Evolutionary conservation across 208 protist species (phyloP), one percentile per base, ranked within the genome.

Genomic region (Novymonas esmeraldas): DNA sequence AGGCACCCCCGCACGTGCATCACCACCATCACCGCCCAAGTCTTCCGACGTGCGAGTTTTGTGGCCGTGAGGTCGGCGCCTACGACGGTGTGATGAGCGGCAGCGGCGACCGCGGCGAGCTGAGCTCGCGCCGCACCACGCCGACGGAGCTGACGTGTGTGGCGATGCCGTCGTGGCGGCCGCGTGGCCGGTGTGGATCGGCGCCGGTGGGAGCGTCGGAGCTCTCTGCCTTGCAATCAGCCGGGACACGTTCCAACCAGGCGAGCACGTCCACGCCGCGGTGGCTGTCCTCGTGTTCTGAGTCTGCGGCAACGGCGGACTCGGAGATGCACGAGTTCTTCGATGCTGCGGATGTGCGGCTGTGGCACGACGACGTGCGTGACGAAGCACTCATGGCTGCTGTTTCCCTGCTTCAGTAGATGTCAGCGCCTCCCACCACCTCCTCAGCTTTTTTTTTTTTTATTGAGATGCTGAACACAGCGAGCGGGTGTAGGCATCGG

Each of bases 331-430:
- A 14, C 54, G n/a, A 20, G 16, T 22, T 18, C 33, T 26, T 44
- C 29, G 26, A 28, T 14, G 14, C 26, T 22, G 20, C 28, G 11
- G 56, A 61, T 46, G 22, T 29, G 56, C 22, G 3, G 26, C 38
- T 24, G 54, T 44, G 13, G 33, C 28, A 16, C 5, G 22, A 61
- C 26, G 44, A 10, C 10, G 24, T 20, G 18, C 38, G 24, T 34
- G 56, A 61, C 14, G 56, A 61, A 20, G 56, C 33, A 38, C 56
- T 61, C 31, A 42, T 46, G 56, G 38, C 56, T 20, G 56, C 56
- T 22, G 38, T 48, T 11, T 16, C 39, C 38, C 56, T 48, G 28
- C 33, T 61, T 24, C 56, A 61, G 38, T 61, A 48, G 26, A 31
- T 45, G 39, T 18, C 39, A 16, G 46, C 18, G 24, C 9, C 46